Percentiles rank a stretch among this genome's conserved stretches.
Conservation (phyloP, 495 filamentous ascomycete species). For the Xeromyces bisporus region DNA sequence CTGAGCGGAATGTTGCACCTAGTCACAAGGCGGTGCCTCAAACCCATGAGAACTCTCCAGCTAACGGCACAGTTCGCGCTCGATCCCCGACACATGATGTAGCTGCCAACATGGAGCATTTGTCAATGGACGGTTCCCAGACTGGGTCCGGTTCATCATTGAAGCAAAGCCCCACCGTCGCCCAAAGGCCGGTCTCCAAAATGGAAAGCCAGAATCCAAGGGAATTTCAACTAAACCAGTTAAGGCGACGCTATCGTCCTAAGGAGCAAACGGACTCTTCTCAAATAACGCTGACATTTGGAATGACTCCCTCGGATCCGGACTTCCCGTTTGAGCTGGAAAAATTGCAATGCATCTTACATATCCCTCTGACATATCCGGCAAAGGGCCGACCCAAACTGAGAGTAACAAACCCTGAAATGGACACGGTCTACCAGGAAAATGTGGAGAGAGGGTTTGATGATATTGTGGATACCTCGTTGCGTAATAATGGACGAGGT, state of each 20-base stretch:
- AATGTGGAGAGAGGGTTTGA: constrained; percentile 73
- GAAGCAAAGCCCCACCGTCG: constrained; percentile 11
- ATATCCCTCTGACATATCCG: constrained; percentile 49
- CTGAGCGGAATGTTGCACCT: constrained; percentile 2
- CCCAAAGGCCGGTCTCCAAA: constrained; percentile 47
- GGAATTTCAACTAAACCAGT: constrained; percentile 59
- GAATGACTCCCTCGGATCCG: constrained; percentile 63
- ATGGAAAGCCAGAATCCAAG: constrained; percentile 50
- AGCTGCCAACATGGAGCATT: constrained; percentile 3
- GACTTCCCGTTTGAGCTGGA: constrained; percentile 73
- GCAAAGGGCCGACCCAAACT: constrained; percentile 34
- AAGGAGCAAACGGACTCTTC: constrained; percentile 35
- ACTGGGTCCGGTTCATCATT: constrained; percentile 3
- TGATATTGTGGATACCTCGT: constrained; percentile 35
- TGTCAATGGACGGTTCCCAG: constrained; percentile 3
- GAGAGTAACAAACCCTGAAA: constrained; percentile 55
- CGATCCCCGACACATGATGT: not conserved
- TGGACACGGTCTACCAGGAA: constrained; percentile 61
- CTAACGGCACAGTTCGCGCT: not conserved
- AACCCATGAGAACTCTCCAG: not conserved
- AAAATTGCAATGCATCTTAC: constrained; percentile 52
- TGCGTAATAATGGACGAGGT: constrained; percentile 29
- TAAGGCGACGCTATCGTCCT: constrained; percentile 54
- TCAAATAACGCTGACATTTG: constrained; percentile 43
- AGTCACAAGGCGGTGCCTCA: not conserved